These are phyloP conservation scores for Pleoardoris graminearum DNA, from an alignment of 2,329 filamentous ascomycete genomes.

Conservation along the genomic window DNA sequence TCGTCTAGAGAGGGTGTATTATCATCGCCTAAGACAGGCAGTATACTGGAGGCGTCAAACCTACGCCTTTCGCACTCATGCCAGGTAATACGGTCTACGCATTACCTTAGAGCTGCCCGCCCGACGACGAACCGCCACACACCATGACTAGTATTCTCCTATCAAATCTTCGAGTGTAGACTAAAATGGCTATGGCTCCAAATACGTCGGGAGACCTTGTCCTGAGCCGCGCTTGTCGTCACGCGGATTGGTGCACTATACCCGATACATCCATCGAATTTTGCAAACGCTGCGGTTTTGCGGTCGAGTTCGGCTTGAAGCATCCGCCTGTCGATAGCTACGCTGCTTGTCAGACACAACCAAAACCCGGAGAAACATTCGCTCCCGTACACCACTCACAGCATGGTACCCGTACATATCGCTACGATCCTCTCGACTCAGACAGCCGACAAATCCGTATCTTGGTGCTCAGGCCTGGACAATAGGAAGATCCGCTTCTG, in stretches of 20 bases:
- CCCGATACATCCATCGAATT: not conserved
- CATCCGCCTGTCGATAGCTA: not conserved
- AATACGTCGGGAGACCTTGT: not conserved
- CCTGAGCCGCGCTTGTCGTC: not conserved
- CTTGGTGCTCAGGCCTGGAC: not conserved
- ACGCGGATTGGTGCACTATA: not conserved
- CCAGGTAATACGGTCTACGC: too few relatives aligned
- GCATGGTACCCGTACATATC: not conserved
- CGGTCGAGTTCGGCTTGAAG: not conserved
- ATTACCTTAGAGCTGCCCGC: too few relatives aligned
- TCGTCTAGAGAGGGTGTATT: too few relatives aligned
- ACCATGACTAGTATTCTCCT: too few relatives aligned
- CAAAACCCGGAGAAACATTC: not conserved
- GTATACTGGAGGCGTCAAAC: too few relatives aligned
- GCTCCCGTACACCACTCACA: not conserved
- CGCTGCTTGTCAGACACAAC: not conserved
- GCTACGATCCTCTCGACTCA: not conserved
- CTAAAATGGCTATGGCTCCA: too few relatives aligned
- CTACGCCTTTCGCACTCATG: too few relatives aligned
- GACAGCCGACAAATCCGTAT: not conserved
- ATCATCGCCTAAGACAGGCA: too few relatives aligned
- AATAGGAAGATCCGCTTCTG: not conserved
- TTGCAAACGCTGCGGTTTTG: not conserved
- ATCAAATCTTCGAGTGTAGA: too few relatives aligned
- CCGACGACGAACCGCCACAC: too few relatives aligned